Evolutionary conservation across 768 basidiomycete genomes (phyloP), one percentile per base, ranked within the genome.

Genomic region (Trametes elegans): DNA sequence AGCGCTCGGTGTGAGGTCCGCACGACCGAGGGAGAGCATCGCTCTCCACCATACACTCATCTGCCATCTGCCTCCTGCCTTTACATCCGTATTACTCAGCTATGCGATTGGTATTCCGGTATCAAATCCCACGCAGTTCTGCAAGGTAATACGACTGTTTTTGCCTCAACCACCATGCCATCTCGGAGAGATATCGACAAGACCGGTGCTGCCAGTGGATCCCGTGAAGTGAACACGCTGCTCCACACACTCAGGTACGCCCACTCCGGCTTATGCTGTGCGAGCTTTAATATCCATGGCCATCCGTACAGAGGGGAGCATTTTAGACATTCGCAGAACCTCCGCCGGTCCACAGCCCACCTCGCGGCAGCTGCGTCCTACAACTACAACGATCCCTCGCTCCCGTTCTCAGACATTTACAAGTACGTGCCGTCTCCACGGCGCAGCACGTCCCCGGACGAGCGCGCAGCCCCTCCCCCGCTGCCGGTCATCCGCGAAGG

Each of bases 321-420:
- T 38, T 88, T 84, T 54, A 77, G 87, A 49, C 88, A 79, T 57
- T 62, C 71, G 31, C 84, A 81, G 54, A 90, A 90, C 64, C 58
- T 79, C 6, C 75, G 65, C 51, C 63, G 69, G 26, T 64, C 62
- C 24, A 61, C 47, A 41, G 48, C 48, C 10, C 62, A 50, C 39
- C 38, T 51, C 11, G 41, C 35, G 0, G 36, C 53, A 8, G 24
- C 52, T 35, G 47, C 43, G 52, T 14, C 55, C 23, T 59, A 60
- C 52, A 50, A 60, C 40, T 66, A 75, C 58, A 77, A 75, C 62
- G 65, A 73, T 28, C 79, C 79, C 11, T 77, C 78, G 2, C 70
- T 84, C 7, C 78, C 79, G 9, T 61, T 70, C 49, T 70, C 72
- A 55, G 71, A 79, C 56, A 72, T 76, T 34, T 73, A 66, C 61